phyloP scores from a whole-genome alignment of 2,329 filamentous ascomycete species.

The Aspergillus neotritici region DNA sequence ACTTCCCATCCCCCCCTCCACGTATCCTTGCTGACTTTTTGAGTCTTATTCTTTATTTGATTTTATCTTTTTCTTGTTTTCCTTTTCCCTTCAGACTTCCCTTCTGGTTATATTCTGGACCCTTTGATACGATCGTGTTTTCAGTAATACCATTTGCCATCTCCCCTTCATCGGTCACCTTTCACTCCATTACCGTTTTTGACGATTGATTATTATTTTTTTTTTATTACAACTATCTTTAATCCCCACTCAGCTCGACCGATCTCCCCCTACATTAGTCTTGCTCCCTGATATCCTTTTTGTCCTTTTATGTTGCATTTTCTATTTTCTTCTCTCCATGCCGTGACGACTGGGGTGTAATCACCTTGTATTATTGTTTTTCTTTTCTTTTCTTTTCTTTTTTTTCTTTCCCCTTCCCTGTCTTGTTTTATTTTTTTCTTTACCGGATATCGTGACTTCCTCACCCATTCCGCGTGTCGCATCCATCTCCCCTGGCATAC shows the following conservation, averaged over 20 bases:
- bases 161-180: conserved; percentile 9
- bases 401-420: conserved; percentile 5
- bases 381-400: not conserved
- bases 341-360: conserved; percentile 1
- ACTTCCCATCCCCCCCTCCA: too few species aligned
- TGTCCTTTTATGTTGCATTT: not conserved
- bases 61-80: conserved; percentile 1
- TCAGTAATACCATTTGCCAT: conserved; percentile 1
- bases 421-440: conserved; percentile 8
- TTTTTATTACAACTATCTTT: too few species aligned
- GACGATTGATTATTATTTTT: too few species aligned
- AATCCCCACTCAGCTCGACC: too few species aligned
- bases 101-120: conserved; percentile 8
- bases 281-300: too few species aligned
- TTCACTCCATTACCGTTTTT: not conserved
- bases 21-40: conserved; percentile 22
- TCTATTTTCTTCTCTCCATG: conserved; percentile 4
- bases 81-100: conserved; percentile 10
- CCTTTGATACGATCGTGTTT: not conserved
- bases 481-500: not conserved
- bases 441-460: conserved; percentile 2
- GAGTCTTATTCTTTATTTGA: conserved; percentile 10
- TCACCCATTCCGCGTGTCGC: not conserved
- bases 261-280: too few species aligned
- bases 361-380: conserved; percentile 3